Conservation (phyloP, 805 yeast species). For the Candida saitoana region DNA sequence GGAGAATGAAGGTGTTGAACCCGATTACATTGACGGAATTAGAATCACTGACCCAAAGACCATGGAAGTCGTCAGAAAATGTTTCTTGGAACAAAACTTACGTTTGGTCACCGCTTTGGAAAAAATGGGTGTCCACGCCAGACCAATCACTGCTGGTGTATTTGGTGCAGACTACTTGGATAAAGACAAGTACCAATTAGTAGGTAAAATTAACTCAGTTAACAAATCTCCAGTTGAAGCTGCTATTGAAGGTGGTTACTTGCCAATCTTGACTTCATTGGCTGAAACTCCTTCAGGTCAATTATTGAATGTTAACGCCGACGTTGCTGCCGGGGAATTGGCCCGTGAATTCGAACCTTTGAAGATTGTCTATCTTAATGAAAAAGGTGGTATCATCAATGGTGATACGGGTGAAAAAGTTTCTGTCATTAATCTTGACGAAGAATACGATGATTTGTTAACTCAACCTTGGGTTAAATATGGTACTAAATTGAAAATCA, state of each 20-base stretch:
- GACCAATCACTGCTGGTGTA: slow-evolving; percentile 98
- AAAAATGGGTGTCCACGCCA: slow-evolving; percentile 93
- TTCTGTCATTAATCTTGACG: slow-evolving; percentile 88
- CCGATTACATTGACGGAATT: slow-evolving; percentile 93
- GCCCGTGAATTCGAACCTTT: slow-evolving; percentile 96
- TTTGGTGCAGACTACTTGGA: slow-evolving; percentile 91
- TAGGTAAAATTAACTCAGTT: slow-evolving; percentile 83
- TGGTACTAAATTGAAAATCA: slow-evolving; percentile 95
- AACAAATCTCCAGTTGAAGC: slow-evolving; percentile 87
- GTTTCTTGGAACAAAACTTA: slow-evolving; percentile 93
- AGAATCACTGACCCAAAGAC: slow-evolving; percentile 92
- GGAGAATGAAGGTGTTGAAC: slow-evolving; percentile 92
- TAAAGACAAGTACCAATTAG: slow-evolving; percentile 84
- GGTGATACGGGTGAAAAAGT: slow-evolving; percentile 90
- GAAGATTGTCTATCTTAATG: slow-evolving; percentile 92
- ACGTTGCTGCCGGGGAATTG: slow-evolving; percentile 97
- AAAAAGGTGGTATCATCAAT: slow-evolving; percentile 94
- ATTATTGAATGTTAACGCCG: slow-evolving; percentile 95
- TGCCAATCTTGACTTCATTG: slow-evolving; percentile 92
- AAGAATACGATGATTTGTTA: slow-evolving; percentile 87
- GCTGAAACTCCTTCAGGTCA: slow-evolving; percentile 98
- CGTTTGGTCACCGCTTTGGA: slow-evolving; percentile 94
- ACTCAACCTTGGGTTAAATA: slow-evolving; percentile 97
- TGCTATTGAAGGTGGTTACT: slow-evolving; percentile 90
- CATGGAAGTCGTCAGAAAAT: slow-evolving; percentile 92